Evolutionary conservation across 73 alveolate genomes (phyloP), one percentile per base, ranked within the genome.

Genomic region (Tetrahymena borealis): DNA sequence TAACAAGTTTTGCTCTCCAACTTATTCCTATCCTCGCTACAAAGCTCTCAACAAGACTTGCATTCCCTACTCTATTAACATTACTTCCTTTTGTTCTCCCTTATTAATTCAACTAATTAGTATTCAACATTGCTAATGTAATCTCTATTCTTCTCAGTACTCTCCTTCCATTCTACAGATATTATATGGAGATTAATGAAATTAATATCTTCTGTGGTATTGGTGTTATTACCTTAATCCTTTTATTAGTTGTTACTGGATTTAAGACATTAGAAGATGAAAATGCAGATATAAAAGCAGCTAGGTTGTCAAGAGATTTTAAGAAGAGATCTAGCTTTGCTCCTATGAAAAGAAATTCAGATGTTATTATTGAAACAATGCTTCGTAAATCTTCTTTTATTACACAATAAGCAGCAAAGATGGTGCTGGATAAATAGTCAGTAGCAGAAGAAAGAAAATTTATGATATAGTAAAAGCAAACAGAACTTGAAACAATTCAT

Each of bases 131-230:
- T n/a, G 85, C 85, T 1, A 60, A 60, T 60, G 85, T 60, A 0
- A 35, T 60, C 28, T 60, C 85, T 15, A 60, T 60, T 9, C 20
- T 60, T 60, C 28, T 60, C 6, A 60, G 85, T 60, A 60, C 85
- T 60, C 85, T 60, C 85, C 85, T 60, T 60, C 85, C 85, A 6
- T 60, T 60, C 85, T 60, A 60, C 85, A 60, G 85, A 60, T 60
- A 60, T 60, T 60, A 60, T 9, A 60, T 60, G 85, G 85, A 60
- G 28, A 60, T 16, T 16, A 60, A 60, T 60, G 85, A 35, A 60
- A 60, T 60, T 60, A 60, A 60, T 35, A 60, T 60, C 7, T 60
- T 60, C 13, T 60, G 85, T 6, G 85, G 85, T 60, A 60, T 60
- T 15, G 85, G 85, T 60, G 85, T 20, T n/a, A 60, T 60, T 60